These are phyloP conservation scores for Paxillus ammoniavirescens DNA, from an alignment of 768 basidiomycete genomes.

Conservation along the genomic window DNA sequence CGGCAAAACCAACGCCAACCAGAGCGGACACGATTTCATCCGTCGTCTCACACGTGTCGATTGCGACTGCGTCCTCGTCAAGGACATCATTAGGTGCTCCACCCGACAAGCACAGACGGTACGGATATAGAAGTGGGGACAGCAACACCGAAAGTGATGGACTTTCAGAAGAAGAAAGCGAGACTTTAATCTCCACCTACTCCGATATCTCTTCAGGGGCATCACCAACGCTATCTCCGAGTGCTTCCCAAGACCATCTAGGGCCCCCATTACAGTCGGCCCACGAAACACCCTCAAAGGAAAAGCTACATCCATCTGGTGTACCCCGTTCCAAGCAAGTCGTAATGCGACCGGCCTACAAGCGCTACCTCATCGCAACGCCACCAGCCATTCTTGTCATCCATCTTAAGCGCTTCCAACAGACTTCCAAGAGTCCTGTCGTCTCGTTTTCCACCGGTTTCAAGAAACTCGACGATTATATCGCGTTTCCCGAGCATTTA, in stretches of 20 bases:
- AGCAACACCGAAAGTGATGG: conserved; percentile 32
- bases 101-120: conserved; percentile 16
- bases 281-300: conserved; percentile 22
- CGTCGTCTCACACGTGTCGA: conserved; percentile 8
- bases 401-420: conserved; percentile 94
- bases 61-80: conserved; percentile 17
- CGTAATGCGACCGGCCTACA: conserved; percentile 82
- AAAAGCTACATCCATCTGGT: conserved; percentile 33
- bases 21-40: conserved; percentile 11
- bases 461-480: conserved; percentile 90
- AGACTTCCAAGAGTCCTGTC: conserved; percentile 61
- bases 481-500: conserved; percentile 85
- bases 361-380: conserved; percentile 87
- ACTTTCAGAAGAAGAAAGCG: conserved; percentile 33
- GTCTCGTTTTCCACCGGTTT: conserved; percentile 68
- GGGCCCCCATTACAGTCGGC: conserved; percentile 15
- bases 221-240: conserved; percentile 32
- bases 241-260: conserved; percentile 29
- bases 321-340: conserved; percentile 53
- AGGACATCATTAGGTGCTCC: conserved; percentile 32
- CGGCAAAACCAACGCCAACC: conserved; percentile 15
- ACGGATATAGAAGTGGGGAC: conserved; percentile 20
- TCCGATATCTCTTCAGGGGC: conserved; percentile 35
- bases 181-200: conserved; percentile 26
- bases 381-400: conserved; percentile 88